phyloP scores from a whole-genome alignment of 2,329 filamentous ascomycete species.

The Coleophoma cylindrospora region DNA sequence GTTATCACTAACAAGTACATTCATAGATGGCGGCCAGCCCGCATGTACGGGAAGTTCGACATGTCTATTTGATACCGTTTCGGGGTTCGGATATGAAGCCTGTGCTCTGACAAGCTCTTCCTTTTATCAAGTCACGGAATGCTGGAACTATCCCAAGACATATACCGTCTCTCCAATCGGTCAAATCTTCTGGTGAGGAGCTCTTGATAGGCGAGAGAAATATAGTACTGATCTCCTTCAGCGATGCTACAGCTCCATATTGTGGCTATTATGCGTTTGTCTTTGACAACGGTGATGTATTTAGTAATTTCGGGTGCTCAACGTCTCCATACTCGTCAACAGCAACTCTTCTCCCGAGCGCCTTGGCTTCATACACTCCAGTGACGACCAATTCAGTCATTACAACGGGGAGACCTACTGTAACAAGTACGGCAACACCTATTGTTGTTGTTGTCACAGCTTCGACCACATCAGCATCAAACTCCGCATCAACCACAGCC shows the following conservation, averaged over 20 bases:
- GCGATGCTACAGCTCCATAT: neutral
- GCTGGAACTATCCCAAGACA: neutral
- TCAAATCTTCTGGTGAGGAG: constrained; percentile 1
- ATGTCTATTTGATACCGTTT: neutral
- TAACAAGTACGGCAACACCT: neutral
- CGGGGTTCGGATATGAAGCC: constrained; percentile 1
- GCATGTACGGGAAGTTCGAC: neutral
- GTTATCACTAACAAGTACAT: neutral
- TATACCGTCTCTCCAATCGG: neutral
- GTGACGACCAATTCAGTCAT: neutral
- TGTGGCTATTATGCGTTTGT: neutral
- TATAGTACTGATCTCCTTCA: neutral
- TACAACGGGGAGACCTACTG: neutral
- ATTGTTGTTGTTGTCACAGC: too few relatives aligned
- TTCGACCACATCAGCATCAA: too few relatives aligned
- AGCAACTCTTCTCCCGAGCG: neutral
- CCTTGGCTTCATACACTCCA: neutral
- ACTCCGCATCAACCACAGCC: neutral
- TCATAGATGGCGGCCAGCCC: neutral
- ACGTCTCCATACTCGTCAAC: neutral
- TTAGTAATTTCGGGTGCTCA: constrained; percentile 1
- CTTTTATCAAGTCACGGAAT: neutral
- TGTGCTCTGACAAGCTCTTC: neutral
- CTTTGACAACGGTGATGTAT: constrained; percentile 1
- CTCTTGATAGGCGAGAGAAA: neutral